Conservation (phyloP, 169 alveolate species). For the Perkinsus marinus region DNA sequence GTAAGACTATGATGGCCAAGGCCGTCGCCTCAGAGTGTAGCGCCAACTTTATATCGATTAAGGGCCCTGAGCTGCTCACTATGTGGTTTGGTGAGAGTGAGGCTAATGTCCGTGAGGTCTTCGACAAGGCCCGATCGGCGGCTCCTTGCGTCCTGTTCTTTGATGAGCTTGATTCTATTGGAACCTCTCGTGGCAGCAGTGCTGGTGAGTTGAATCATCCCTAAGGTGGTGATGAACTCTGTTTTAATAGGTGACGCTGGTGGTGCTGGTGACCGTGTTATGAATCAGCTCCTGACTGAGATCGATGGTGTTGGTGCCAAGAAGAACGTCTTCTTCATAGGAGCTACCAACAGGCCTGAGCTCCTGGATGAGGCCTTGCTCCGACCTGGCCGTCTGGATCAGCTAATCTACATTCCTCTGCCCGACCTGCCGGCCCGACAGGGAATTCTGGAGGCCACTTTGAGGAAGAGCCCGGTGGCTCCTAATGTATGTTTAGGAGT, state of each 20-base stretch:
- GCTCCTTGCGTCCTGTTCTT: constrained; percentile 99
- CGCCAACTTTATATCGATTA: constrained; percentile 95
- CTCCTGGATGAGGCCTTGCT: constrained; percentile 96
- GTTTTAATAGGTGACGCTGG: constrained; percentile 84
- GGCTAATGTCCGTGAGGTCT: constrained; percentile 98
- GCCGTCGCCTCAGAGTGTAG: constrained; percentile 96
- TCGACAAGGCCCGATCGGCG: constrained; percentile 96
- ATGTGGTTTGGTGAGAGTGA: constrained; percentile 99
- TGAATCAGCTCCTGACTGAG: constrained; percentile 97
- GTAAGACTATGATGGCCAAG: constrained; percentile 95
- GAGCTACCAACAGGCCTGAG: constrained; percentile 99
- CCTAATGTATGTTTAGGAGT: too few species aligned
- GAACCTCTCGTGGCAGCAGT: constrained; percentile 52
- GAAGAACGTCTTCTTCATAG: constrained; percentile 97
- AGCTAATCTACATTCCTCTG: constrained; percentile 96
- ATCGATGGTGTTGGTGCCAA: constrained; percentile 98
- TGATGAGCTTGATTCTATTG: constrained; percentile 98
- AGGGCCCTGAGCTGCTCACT: constrained; percentile 97
- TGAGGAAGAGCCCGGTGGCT: constrained; percentile 96
- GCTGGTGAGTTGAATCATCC: background rate
- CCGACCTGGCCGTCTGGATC: constrained; percentile 98
- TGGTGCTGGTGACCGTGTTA: constrained; percentile 97
- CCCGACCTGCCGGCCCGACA: constrained; percentile 96
- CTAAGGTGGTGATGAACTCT: background rate
- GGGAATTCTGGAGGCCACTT: constrained; percentile 82